Evolutionary conservation across 2,329 filamentous ascomycete genomes (phyloP), one percentile per base, ranked within the genome.

Genomic region (Drechslerella stenobrocha): DNA sequence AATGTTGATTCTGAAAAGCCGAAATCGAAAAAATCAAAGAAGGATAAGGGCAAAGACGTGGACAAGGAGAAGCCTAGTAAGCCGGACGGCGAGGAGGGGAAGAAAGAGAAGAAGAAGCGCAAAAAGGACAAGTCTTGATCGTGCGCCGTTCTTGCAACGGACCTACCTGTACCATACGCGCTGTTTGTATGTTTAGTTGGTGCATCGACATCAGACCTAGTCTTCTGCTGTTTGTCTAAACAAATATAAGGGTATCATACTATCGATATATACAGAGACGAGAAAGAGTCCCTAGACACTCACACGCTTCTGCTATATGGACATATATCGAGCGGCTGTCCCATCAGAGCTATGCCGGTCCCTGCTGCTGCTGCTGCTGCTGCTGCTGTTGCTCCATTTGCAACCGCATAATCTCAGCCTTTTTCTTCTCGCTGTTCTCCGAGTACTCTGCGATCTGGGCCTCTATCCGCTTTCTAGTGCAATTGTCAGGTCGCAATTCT

Each of bases 391-490:
- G 73, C 56, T 76, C 74, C 11, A 74, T 74, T 67, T 80, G 79
- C 32, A 79, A 73, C 70, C 79, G 77, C 71, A 79, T 73, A 75
- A 87, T 84, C 78, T 88, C 83, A 70, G 81, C 79, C 74, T 85
- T 85, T 75, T 84, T 83, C 69, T 80, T 81, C 73, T 89, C 85
- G 66, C 82, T 83, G 76, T 83, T 83, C 23, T 83, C 81, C 72
- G 88, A 82, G 50, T 85, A 80, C 22, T 82, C 82, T 70, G 81
- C 79, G 70, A 89, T 87, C 73, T 85, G 83, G 46, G 79, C 79
- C 74, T 89, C 87, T 50, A 88, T 82, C 23, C 86, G 81, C 74
- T 84, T 84, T 74, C 85, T 87, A 70, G 51, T 15, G 9, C 34
- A n/a, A 20, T 7, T 24, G 45, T 44, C 20, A 40, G n/a, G n/a